Evolutionary conservation across 139 green algal species (phyloP).

Genomic region (Diplosphaera chodatii): DNA sequence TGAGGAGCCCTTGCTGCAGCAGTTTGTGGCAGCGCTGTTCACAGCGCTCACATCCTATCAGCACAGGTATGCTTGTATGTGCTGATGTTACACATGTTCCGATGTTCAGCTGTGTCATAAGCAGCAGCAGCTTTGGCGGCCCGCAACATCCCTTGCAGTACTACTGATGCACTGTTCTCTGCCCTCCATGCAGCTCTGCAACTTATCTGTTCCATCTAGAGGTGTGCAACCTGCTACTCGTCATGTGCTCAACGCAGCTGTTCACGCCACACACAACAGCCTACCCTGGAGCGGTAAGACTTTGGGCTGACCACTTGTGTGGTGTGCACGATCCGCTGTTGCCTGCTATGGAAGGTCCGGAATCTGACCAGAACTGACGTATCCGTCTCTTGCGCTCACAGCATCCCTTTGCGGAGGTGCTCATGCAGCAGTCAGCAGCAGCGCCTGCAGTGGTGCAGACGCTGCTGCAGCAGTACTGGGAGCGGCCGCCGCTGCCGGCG

Average conservation of each 20-base stretch:
- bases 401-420: conserved; percentile 44
- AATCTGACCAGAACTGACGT: not conserved
- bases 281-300: not conserved
- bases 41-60: not conserved
- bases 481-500: conserved; percentile 2
- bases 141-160: no score
- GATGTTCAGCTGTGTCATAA: no score
- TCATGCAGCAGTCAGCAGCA: conserved; percentile 24
- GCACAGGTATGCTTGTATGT: conserved; percentile 1
- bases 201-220: conserved; percentile 67
- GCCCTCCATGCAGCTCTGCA: conserved; percentile 24
- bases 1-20: not conserved
- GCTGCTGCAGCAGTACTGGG: conserved; percentile 2
- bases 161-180: not conserved
- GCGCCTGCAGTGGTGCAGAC: conserved; percentile 23
- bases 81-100: no score
- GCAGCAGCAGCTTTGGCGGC: no score
- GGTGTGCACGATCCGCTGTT: no score
- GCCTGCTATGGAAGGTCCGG: no score
- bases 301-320: no score
- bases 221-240: conserved; percentile 53
- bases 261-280: conserved; percentile 30
- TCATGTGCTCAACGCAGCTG: conserved; percentile 58
- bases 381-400: not conserved
- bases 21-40: not conserved